Base-by-base conservation (phyloP, 495 filamentous ascomycete genomes). In the Bacidia gigantensis region DNA sequence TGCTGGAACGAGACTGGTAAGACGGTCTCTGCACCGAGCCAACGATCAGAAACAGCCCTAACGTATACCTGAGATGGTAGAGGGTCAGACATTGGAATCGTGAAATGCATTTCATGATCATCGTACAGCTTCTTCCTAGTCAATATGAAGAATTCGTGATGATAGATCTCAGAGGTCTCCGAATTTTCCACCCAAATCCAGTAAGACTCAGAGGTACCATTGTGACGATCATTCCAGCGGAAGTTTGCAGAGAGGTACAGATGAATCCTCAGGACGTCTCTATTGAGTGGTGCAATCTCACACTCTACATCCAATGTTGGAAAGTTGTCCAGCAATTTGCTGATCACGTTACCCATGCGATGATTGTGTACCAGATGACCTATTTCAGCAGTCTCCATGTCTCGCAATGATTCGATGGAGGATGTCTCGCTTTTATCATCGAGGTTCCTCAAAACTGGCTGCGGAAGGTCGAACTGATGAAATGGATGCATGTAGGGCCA, bases 171-270 rank as follows among this genome's bases (percentile, higher is more conserved):
- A 1, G 86, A 90, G 0, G 89, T 95, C 59, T 97, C 93, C 0
- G 90, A 96, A 61, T 97, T 94, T 67, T 99, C 92, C 14, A 97
- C 90, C 93, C 93, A 97, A 46, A 97, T 82, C 80, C 89, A 97
- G 67, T 92, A 99, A 18, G 87, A 89, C 62, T 99, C 92, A 1
- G 90, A 95, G 3, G 79, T 83, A 2, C 93, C 93, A 65, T 99
- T 87, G 46, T 95, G 76, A n/a, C 81, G 81, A 56, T 99, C 93
- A 56, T 95, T 95, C 92, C 92, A 99, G 11, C 71, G 75, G 64
- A 97, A 99, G 22, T 97, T 89, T 0, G 93, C 85, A 2, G 81
- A 87, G 26, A 99, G 72, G 46, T 68, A 86, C 0, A 99, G 77
- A 51, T 83, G 82, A 54, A 99, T 84, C 22, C 89, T 77, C 46